Base-by-base conservation (phyloP, 1,284 basidiomycete species). In the Kwoniella shivajii region DNA sequence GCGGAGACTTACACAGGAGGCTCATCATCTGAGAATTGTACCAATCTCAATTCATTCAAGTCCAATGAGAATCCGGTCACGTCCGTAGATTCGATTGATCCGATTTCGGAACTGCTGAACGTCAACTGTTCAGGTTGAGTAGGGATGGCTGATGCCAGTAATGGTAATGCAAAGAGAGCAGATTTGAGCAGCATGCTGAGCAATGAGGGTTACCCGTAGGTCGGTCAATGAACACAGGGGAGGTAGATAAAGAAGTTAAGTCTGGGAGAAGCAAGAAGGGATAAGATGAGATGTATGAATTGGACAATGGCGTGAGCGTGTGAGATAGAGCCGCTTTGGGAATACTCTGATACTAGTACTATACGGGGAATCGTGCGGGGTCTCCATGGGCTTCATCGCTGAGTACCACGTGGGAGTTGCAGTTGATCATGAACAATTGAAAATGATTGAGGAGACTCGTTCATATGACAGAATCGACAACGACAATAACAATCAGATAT, bases 1-100 rank as follows among this genome's bases (percentile, higher is more conserved):
- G 18, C 13, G 41, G 30, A 10, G 0, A 60, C 69, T 61, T 45
- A 76, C 67, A 76, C 72, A 20, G 88, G 87, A 11, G 80, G 78
- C 56, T 77, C 73, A 60, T 84, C 78, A 48, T 84, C 87, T 56
- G 86, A 84, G 67, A 90, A 81, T 73, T 90, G 85, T 47, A 94
- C 85, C 46, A 92, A 82, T 50, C 91, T 84, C 55, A 81, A 80
- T 54, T 85, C 88, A 60, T 83, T 80, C 53, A 93, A 80, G 77
- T 92, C 86, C 56, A 91, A 78, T 10, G 60, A 57, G 55, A 55
- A 67, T 6, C 61, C 59, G 18, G 62, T 22, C 5, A 52, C 39
- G 20, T 50, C 50, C n/a, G n/a, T n/a, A n/a, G n/a, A n/a, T n/a
- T n/a, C n/a, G 16, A 47, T 30, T 24, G 29, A 33, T 4, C 46